A percentile compares a stretch with the other conserved stretches of the same genome.
phyloP scores from a whole-genome alignment of 768 basidiomycete genomes.

The Agrocybe pediades region DNA sequence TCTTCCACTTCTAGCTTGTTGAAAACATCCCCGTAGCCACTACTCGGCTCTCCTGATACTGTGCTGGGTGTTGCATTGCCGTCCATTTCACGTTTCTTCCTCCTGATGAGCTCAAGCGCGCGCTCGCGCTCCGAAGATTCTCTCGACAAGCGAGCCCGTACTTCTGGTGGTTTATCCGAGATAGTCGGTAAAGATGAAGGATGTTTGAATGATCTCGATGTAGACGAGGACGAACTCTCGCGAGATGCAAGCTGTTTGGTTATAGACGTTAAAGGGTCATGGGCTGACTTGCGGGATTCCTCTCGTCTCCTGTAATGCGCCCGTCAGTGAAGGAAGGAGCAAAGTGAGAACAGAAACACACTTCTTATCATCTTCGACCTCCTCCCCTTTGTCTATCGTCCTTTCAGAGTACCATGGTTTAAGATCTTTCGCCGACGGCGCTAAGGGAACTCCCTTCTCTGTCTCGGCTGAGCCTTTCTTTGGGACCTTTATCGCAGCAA shows the following conservation, averaged over 20 bases:
- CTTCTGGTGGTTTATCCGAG: slow-evolving; percentile 37
- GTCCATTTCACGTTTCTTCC: slow-evolving; percentile 63
- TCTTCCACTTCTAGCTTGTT: slow-evolving; percentile 74
- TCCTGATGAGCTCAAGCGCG: slow-evolving; percentile 68
- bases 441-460: slow-evolving; percentile 74
- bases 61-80: slow-evolving; percentile 76
- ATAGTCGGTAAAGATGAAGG: slow-evolving; percentile 19
- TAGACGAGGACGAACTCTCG: slow-evolving; percentile 25
- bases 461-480: slow-evolving; percentile 54
- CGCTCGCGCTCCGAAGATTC: slow-evolving; percentile 78
- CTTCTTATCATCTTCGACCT: slow-evolving; percentile 34
- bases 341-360: background rate
- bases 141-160: slow-evolving; percentile 63
- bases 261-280: slow-evolving; percentile 78
- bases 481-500: slow-evolving; percentile 47
- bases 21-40: slow-evolving; percentile 69
- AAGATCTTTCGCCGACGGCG: slow-evolving; percentile 74
- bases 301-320: slow-evolving; percentile 56
- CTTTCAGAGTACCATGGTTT: slow-evolving; percentile 75
- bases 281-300: slow-evolving; percentile 56
- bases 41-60: slow-evolving; percentile 47
- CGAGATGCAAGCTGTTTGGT: slow-evolving; percentile 61
- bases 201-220: slow-evolving; percentile 15
- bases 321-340: background rate
- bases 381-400: slow-evolving; percentile 23